Conservation (phyloP, 2,329 filamentous ascomycete species). For the Emmonsiellopsis sp. region DNA sequence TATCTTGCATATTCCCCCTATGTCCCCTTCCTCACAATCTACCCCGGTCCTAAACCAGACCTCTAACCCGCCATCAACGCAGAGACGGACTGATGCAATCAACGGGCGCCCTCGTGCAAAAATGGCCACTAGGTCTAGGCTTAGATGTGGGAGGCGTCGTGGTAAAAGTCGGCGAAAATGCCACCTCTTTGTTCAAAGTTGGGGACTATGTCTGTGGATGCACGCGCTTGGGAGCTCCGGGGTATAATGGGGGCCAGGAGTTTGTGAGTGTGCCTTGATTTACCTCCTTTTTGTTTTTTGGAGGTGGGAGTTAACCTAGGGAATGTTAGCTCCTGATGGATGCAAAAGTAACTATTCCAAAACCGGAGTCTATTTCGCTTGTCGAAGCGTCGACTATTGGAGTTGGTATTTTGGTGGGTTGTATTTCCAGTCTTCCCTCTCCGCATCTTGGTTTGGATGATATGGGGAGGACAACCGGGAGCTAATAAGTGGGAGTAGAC, state of each 20-base stretch:
- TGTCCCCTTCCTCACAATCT: no score
- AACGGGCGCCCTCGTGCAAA: constrained; percentile 18
- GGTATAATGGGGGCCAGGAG: constrained; percentile 20
- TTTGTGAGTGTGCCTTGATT: constrained; percentile 9
- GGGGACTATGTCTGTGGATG: constrained; percentile 24
- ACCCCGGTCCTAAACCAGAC: background rate
- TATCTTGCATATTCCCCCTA: no score
- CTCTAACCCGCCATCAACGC: background rate
- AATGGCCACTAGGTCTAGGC: constrained; percentile 22
- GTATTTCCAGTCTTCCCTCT: constrained; percentile 8
- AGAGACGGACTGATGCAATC: constrained; percentile 19
- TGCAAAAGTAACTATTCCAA: constrained; percentile 18
- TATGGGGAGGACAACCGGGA: background rate
- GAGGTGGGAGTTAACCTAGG: background rate
- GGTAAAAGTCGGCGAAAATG: constrained; percentile 20
- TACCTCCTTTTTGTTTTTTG: background rate
- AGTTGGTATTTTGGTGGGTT: constrained; percentile 12
- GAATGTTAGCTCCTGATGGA: constrained; percentile 22
- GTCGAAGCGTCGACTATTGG: constrained; percentile 21
- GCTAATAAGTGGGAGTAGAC: constrained; percentile 10
- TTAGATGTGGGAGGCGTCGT: constrained; percentile 22
- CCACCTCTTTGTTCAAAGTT: constrained; percentile 18
- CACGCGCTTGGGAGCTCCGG: constrained; percentile 18
- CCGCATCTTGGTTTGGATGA: background rate
- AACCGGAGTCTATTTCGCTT: constrained; percentile 20